Conservation (phyloP, 352 stramenopile genomes). For the Phytophthora uliginosa region DNA sequence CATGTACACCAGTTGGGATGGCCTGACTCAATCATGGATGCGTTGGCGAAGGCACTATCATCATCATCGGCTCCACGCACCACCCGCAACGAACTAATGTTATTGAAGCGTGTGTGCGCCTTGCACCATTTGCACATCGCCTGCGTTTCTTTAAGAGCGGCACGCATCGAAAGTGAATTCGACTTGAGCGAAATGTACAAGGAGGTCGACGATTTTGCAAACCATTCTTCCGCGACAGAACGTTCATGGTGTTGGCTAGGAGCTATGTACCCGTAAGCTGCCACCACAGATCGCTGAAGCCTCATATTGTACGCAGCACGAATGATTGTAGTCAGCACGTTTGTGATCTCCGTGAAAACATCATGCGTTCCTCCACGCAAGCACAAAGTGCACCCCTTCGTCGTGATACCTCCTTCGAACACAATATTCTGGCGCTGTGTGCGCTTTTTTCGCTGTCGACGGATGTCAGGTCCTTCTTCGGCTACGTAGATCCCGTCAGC, state of each 20-base stretch:
- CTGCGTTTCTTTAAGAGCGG: conserved; percentile 83
- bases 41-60: conserved; percentile 18
- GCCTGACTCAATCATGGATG: conserved; percentile 42
- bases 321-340: conserved; percentile 69
- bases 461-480: conserved; percentile 20
- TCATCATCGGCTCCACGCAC: conserved; percentile 36
- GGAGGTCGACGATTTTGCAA: conserved; percentile 82
- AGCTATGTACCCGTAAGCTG: conserved; percentile 71
- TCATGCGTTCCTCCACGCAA: conserved; percentile 72
- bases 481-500: conserved; percentile 27
- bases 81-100: conserved; percentile 82
- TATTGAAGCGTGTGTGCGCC: conserved; percentile 83
- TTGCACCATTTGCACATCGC: conserved; percentile 90
- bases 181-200: conserved; percentile 89
- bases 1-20: conserved; percentile 68
- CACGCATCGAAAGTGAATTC: conserved; percentile 88
- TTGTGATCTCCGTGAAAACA: conserved; percentile 78
- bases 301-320: conserved; percentile 86
- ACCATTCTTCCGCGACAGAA: conserved; percentile 86
- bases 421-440: conserved; percentile 88
- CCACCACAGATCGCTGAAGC: conserved; percentile 69
- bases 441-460: conserved; percentile 55
- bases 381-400: conserved; percentile 86
- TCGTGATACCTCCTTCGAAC: conserved; percentile 81
- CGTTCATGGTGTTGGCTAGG: conserved; percentile 59